Conservation (phyloP, 345 rosid species). For the Linum usitatissimum region DNA sequence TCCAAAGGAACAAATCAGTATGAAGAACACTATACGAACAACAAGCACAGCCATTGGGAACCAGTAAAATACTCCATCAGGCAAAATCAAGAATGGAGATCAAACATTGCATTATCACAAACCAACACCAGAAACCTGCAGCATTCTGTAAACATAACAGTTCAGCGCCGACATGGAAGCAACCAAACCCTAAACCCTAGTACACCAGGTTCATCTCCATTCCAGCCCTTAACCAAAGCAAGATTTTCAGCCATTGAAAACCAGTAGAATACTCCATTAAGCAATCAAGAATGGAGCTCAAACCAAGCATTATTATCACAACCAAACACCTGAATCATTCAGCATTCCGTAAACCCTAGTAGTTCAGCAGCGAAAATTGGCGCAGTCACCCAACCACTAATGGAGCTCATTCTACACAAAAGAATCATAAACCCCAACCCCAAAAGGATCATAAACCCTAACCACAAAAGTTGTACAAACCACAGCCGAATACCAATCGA, state of each 20-base stretch:
- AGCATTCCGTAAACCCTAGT: background rate
- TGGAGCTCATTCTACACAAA: no score
- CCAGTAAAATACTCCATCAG: background rate
- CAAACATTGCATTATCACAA: background rate
- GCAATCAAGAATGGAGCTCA: background rate
- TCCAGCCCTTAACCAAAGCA: no score
- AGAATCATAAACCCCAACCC: background rate
- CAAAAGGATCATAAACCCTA: background rate
- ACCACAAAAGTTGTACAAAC: background rate
- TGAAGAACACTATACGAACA: no score
- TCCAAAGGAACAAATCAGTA: no score
- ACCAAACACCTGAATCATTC: background rate
- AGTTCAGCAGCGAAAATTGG: background rate
- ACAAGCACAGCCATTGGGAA: no score
- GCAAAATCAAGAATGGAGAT: background rate
- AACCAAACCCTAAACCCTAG: no score
- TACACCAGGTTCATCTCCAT: no score
- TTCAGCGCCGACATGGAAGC: background rate
- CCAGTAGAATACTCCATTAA: background rate
- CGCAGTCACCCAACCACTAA: background rate
- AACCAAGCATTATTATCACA: background rate
- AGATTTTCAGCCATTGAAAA: no score
- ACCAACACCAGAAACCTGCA: background rate
- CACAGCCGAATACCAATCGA: background rate
- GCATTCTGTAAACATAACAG: background rate